Base-by-base conservation (phyloP, 169 alveolate species). In the Perkinsus chesapeaki region DNA sequence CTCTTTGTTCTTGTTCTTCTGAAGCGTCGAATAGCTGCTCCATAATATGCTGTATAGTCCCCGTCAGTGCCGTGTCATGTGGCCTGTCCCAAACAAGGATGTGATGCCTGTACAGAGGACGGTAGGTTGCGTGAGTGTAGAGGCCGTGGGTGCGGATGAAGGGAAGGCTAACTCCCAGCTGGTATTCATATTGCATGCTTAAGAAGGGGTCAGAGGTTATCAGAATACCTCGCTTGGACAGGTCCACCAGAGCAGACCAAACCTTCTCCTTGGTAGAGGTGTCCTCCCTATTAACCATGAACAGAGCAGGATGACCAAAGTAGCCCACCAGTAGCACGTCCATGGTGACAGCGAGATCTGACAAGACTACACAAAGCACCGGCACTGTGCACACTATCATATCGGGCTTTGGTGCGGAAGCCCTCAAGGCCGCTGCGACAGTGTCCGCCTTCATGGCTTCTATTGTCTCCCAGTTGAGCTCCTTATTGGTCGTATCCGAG, bases 161-260 rank as follows among this genome's bases (percentile, higher is more conserved):
- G 34, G 92, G 92, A 3, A 90, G 43, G 31, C 12, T 3, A 12
- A 36, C 20, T 39, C 92, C 92, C 1, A 39, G 36, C 39, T 90
- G 92, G 43, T 90, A 90, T 31, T 90, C 92, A 27, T 90, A 90
- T 43, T 90, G 92, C 92, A 90, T 90, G 47, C 39, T 36, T n/a
- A 90, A 27, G 39, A 90, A 90, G 3, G 92, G 92, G 19, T 90
- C 92, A 5, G 92, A 90, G 47, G 39, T 39, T 5, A 43, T 43
- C 60, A 43, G 60, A 9, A 43, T 16, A 5, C 60, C 60, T 9
- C 60, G 5, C 60, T 16, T 5, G 60, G 60, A 43, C 60, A 43
- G 5, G 23, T 43, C 60, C 60, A 43, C 60, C 23, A 43, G 60
- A 9, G 60, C 60, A 10, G 92, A 36, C n/a, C 36, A 38, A 20